Percentiles rank a stretch among this genome's conserved stretches.
phyloP scores from a whole-genome alignment of 257 asterid genomes.

The Solanum gandarillasii region DNA sequence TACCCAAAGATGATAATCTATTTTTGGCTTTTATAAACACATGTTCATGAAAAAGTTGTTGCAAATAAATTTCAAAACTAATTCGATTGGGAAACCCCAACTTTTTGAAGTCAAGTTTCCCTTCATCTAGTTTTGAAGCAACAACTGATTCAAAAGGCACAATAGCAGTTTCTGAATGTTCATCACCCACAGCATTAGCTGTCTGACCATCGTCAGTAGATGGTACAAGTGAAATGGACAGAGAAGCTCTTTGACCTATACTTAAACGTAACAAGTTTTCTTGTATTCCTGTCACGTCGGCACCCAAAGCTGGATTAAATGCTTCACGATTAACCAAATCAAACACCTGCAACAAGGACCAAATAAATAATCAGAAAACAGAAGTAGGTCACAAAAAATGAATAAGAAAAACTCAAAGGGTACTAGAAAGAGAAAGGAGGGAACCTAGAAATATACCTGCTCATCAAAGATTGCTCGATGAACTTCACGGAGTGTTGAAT shows the following conservation, averaged over 20 bases:
- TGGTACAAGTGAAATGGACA: conserved; percentile 66
- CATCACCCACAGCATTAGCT: conserved; percentile 14
- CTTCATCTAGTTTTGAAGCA: conserved; percentile 30
- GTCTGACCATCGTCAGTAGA: conserved; percentile 40
- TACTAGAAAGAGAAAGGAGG: background rate
- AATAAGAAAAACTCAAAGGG: background rate
- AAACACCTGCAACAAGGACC: conserved; percentile 50
- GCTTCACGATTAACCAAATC: conserved; percentile 93
- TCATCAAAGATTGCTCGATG: conserved; percentile 84
- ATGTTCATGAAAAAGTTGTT: conserved; percentile 79
- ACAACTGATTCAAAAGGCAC: conserved; percentile 25
- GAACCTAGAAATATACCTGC: conserved; percentile 35
- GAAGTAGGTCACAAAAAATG: background rate
- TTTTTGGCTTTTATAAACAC: conserved; percentile 73
- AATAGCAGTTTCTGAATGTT: conserved; percentile 22
- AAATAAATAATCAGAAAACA: background rate
- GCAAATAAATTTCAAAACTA: conserved; percentile 72
- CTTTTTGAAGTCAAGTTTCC: conserved; percentile 23
- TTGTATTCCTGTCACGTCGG: conserved; percentile 69
- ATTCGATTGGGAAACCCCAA: conserved; percentile 51
- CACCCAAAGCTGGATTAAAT: conserved; percentile 52
- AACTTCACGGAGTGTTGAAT: conserved; percentile 59
- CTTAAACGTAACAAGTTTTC: conserved; percentile 67
- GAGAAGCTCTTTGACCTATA: conserved; percentile 73
- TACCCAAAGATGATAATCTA: conserved; percentile 31